Evolutionary conservation across 805 yeast species (phyloP), one percentile per base, ranked within the genome.

Genomic region (Saccharomycopsis microspora): DNA sequence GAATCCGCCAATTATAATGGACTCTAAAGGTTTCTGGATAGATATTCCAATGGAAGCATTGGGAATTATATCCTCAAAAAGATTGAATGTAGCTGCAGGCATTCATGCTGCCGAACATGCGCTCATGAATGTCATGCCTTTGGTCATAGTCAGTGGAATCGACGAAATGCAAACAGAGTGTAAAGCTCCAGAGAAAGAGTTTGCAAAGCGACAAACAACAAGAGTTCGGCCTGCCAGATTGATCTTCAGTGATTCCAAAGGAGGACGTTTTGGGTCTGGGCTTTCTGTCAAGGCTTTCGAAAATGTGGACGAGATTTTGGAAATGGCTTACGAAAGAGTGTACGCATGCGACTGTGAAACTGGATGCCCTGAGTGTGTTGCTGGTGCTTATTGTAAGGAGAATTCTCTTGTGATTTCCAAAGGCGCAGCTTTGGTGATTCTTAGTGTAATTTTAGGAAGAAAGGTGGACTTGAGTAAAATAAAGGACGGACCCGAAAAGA

Each of bases 91-190:
- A 1, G 90, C 97, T 0, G 98, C 85, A 4, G 95, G 93, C 0
- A 85, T 93, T n/a, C 99, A 93, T 65, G 97, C 94, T 1, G 95
- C 96, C 0, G 90, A 88, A 55, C 99, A 93, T 67, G 87, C 87
- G 0, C 66, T 93, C 1, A 80, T 93, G 74, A 80, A 85, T 42
- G 71, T 85, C 50, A 60, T 89, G 31, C 95, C 97, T 0, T 62
- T 81, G 31, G 80, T 76, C 50, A 78, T 88, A 4, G 77, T 79
- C 8, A 79, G 85, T 11, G 85, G 86, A 0, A 72, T 76, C 3
- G 83, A 80, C 54, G 98, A 93, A 56, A 72, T 93, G 9, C 76
- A 75, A 41, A 86, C 97, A 0, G 99, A 93, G 62, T 93, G 99
- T 63, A 93, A 93, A 58, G 97, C 97, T 0, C 97, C 98, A 0